A percentile compares a stretch with the other conserved stretches of the same genome.
These are phyloP conservation scores for Saraca asoca DNA, from an alignment of 331 rosid species.

Conservation along the genomic window DNA sequence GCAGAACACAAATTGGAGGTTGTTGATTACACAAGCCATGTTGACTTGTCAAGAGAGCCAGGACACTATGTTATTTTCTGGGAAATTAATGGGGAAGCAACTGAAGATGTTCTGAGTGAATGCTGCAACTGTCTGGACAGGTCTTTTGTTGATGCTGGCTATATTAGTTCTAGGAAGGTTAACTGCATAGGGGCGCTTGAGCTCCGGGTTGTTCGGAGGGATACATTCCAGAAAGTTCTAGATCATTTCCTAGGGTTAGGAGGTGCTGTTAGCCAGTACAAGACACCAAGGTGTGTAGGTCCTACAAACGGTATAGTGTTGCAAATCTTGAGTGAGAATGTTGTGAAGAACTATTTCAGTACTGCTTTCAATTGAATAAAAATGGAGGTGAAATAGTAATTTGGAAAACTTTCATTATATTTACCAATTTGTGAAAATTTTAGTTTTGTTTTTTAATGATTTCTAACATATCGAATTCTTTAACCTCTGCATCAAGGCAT, in stretches of 20 bases:
- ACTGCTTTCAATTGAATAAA: constrained; percentile 53
- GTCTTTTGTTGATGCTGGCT: constrained; percentile 73
- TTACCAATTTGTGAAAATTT: not conserved
- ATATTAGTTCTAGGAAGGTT: constrained; percentile 66
- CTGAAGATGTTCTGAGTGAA: constrained; percentile 58
- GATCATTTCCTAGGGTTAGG: constrained; percentile 68
- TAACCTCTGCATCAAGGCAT: not conserved
- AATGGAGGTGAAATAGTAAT: constrained; percentile 12
- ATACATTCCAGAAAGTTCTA: constrained; percentile 75
- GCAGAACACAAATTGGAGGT: constrained; percentile 74
- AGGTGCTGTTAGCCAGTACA: constrained; percentile 71
- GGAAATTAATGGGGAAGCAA: constrained; percentile 79
- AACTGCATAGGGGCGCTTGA: constrained; percentile 68
- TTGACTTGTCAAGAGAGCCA: constrained; percentile 62
- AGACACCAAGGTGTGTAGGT: constrained; percentile 78
- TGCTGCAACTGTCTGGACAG: constrained; percentile 74
- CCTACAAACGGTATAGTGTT: constrained; percentile 54
- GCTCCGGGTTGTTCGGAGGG: constrained; percentile 63
- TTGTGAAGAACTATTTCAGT: constrained; percentile 61
- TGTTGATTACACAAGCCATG: constrained; percentile 76
- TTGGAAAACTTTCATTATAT: not conserved
- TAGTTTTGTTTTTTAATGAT: not conserved
- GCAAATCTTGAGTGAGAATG: constrained; percentile 65
- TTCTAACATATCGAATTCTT: not conserved
- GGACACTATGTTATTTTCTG: constrained; percentile 90